Evolutionary conservation across 2,329 filamentous ascomycete genomes (phyloP), one percentile per base, ranked within the genome.

Genomic region (Fusarium liriodendri): DNA sequence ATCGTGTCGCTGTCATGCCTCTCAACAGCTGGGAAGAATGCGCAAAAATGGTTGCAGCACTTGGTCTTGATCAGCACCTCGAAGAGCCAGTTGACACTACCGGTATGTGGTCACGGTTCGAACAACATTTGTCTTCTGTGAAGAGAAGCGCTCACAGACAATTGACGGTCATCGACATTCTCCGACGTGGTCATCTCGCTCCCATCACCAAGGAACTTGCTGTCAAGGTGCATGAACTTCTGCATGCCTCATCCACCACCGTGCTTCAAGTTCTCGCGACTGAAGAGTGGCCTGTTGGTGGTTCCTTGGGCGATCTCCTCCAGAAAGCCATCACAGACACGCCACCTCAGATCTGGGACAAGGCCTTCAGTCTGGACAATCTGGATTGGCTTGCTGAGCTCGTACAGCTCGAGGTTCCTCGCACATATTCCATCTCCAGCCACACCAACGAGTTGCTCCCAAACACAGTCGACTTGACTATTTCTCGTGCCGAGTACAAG

Each of bases 1-100:
- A 89, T 62, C 83, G 87, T 6, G 82, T 89, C 7, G 87, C 87
- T 0, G 80, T 89, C 3, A 89, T 89, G 87, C 87, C 87, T 0
- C 82, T 89, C 18, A 89, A 89, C 65, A 84, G 82, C 64, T 89
- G 87, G 87, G 84, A 85, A 10, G 87, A 89, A 73, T 88, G 86
- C 60, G 87, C 87, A 20, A 89, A 89, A 71, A 85, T 89, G 11
- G 87, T 85, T 4, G 84, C 87, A 0, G 87, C 87, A 0, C 81
- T 89, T 2, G 87, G 87, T 0, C 80, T 89, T 0, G 86, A 87
- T 35, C 78, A 82, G 4, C 83, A 85, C 66, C 82, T 89, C 1
- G 84, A 87, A n/a, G 76, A 82, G 9, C 76, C 80, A 0, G 80
- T 88, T 0, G 73, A 79, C 0, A 79, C 86, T 0, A 81, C 83